Evolutionary conservation across 257 asterid genomes (phyloP).

Genomic region (Nemophila menziesii): DNA sequence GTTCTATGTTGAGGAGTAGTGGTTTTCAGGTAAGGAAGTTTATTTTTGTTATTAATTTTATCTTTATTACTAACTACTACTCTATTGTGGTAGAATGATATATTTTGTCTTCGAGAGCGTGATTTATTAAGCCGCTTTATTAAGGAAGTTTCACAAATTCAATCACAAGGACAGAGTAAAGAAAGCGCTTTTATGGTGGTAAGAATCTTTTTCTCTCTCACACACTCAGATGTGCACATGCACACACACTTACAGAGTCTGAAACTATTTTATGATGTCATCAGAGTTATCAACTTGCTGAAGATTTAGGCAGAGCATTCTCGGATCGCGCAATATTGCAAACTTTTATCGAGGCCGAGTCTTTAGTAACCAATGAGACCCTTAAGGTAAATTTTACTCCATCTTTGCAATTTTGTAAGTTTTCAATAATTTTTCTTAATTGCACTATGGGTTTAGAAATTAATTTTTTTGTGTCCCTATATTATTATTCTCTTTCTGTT

Average conservation of each 20-base stretch:
- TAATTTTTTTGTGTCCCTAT: too few relatives aligned
- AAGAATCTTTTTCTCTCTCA: slow-evolving; percentile 5
- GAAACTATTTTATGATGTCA: slow-evolving; percentile 4
- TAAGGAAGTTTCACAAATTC: slow-evolving; percentile 49
- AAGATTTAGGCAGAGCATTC: slow-evolving; percentile 87
- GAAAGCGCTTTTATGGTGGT: slow-evolving; percentile 64
- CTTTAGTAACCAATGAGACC: slow-evolving; percentile 30
- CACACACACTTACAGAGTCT: slow-evolving; percentile 5
- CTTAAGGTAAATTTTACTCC: slow-evolving; percentile 59
- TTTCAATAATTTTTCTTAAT: too few relatives aligned
- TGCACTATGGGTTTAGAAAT: not conserved
- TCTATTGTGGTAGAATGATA: slow-evolving; percentile 39
- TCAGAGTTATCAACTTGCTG: slow-evolving; percentile 93
- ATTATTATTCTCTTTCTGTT: too few relatives aligned
- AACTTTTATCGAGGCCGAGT: slow-evolving; percentile 62
- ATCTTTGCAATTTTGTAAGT: not conserved
- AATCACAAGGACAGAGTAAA: slow-evolving; percentile 70
- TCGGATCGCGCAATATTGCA: slow-evolving; percentile 61
- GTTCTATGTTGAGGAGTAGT: slow-evolving; percentile 30
- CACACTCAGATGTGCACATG: not conserved
- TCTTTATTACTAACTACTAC: slow-evolving; percentile 6
- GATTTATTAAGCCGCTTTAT: slow-evolving; percentile 74
- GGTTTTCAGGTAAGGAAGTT: slow-evolving; percentile 58
- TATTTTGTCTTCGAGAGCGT: slow-evolving; percentile 82
- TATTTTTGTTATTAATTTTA: slow-evolving; percentile 1